Evolutionary conservation across 345 rosid genomes (phyloP).

Genomic region (Alliaria petiolata): DNA sequence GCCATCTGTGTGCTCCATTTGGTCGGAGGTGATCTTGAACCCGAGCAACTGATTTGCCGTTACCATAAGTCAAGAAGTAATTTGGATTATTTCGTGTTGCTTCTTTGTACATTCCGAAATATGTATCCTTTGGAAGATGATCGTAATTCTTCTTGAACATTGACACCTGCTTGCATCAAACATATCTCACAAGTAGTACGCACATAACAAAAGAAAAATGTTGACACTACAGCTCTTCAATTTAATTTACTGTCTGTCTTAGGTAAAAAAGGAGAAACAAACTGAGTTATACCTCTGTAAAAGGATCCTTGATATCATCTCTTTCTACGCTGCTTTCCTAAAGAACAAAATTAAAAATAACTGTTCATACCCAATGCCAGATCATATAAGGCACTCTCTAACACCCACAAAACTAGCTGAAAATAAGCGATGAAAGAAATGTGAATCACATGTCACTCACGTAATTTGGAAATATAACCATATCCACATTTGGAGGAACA

Average conservation of each 20-base stretch:
- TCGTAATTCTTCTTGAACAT: constrained; percentile 94
- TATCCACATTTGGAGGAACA: constrained; percentile 80
- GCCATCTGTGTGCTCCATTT: constrained; percentile 99
- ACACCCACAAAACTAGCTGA: constrained; percentile 3
- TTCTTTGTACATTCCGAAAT: constrained; percentile 92
- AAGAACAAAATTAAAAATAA: constrained; percentile 8
- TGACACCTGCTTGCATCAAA: constrained; percentile 58
- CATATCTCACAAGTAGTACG: not conserved
- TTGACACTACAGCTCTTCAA: not conserved
- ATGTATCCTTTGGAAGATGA: constrained; percentile 91
- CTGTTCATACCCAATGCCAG: not conserved
- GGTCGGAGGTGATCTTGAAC: constrained; percentile 90
- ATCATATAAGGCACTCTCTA: constrained; percentile 6
- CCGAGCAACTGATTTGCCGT: constrained; percentile 90
- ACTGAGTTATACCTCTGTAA: constrained; percentile 60
- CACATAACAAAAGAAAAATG: not conserved
- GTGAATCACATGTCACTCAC: constrained; percentile 48
- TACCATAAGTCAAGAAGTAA: constrained; percentile 93
- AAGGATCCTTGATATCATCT: constrained; percentile 89
- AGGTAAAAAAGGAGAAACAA: constrained; percentile 3
- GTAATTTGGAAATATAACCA: constrained; percentile 93
- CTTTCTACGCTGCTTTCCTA: constrained; percentile 93
- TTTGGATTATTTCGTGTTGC: constrained; percentile 92
- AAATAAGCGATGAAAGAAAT: not conserved
- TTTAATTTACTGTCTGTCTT: not conserved